Conservation (phyloP, 441 rosid genomes). For the Omphalea diandra region DNA sequence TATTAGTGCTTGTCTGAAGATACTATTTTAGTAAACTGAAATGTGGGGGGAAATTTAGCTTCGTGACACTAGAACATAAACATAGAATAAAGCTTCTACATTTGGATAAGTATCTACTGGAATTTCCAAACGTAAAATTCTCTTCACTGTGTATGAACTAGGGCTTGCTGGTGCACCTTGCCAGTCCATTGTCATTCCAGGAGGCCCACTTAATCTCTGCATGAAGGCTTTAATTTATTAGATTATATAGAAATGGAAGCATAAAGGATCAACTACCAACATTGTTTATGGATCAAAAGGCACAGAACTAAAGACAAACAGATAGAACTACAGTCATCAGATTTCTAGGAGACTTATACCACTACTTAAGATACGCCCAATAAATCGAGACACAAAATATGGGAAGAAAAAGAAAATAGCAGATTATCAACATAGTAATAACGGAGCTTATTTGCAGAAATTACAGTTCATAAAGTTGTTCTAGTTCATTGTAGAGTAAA, state of each 20-base stretch:
- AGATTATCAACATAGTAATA: not conserved
- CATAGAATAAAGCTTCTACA: constrained; percentile 35
- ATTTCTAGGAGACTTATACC: not conserved
- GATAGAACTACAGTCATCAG: not conserved
- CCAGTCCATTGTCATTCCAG: constrained; percentile 99
- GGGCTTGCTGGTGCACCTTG: constrained; percentile 95
- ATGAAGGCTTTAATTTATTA: constrained; percentile 14
- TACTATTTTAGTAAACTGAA: not conserved
- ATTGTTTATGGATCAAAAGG: not conserved
- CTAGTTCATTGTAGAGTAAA: not conserved
- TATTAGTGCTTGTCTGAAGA: not conserved
- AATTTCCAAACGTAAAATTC: constrained; percentile 95
- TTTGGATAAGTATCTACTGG: constrained; percentile 89
- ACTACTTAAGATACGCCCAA: not conserved
- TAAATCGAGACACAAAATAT: not conserved
- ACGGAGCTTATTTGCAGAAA: not conserved
- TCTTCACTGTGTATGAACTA: constrained; percentile 81
- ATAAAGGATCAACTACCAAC: not conserved
- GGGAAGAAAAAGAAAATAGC: not conserved
- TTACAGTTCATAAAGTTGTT: not conserved
- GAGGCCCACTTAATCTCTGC: constrained; percentile 82
- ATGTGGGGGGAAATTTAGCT: not conserved
- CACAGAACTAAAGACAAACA: not conserved
- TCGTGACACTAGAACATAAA: not conserved
- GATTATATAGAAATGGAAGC: constrained; percentile 1